A percentile compares a stretch with the other conserved stretches of the same genome.
Evolutionary conservation across 371 early-diverging fungal species (phyloP).

Genomic region (Mortierella sp.): DNA sequence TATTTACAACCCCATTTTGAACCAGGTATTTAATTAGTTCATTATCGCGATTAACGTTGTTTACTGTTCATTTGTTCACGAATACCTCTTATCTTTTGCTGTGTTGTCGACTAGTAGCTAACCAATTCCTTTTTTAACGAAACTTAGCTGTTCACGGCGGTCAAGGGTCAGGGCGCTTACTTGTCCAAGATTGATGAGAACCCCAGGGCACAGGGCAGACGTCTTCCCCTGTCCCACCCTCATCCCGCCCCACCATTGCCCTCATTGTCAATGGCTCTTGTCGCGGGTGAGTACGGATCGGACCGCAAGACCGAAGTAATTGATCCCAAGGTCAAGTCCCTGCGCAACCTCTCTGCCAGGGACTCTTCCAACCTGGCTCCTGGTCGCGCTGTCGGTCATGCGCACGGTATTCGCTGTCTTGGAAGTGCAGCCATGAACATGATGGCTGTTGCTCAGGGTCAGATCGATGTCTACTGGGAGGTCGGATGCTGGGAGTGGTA

Average conservation of each 20-base stretch:
- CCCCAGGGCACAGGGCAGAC: constrained; percentile 56
- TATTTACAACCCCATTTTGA: constrained; percentile 89
- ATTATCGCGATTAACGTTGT: background rate
- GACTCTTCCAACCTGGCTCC: constrained; percentile 42
- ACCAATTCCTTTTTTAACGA: background rate
- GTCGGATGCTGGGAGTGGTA: constrained; percentile 86
- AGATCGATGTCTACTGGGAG: constrained; percentile 93
- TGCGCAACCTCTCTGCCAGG: constrained; percentile 62
- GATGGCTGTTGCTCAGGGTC: constrained; percentile 86
- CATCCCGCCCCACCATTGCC: constrained; percentile 70
- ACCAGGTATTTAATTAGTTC: constrained; percentile 66
- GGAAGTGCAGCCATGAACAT: constrained; percentile 89
- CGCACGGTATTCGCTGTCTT: constrained; percentile 82
- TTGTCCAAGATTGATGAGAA: constrained; percentile 63
- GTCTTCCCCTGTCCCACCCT: constrained; percentile 69
- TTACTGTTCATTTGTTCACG: background rate
- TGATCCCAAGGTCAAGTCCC: constrained; percentile 76
- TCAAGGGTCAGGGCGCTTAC: constrained; percentile 77
- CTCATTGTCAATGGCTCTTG: constrained; percentile 75
- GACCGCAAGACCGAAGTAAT: constrained; percentile 72
- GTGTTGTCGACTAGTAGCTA: background rate
- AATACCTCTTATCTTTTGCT: no score
- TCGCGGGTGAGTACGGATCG: constrained; percentile 90
- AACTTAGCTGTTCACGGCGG: constrained; percentile 71
- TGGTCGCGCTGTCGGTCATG: constrained; percentile 63